Conservation (phyloP, 2,329 filamentous ascomycete genomes). For the Colletotrichum lindemuthianum region DNA sequence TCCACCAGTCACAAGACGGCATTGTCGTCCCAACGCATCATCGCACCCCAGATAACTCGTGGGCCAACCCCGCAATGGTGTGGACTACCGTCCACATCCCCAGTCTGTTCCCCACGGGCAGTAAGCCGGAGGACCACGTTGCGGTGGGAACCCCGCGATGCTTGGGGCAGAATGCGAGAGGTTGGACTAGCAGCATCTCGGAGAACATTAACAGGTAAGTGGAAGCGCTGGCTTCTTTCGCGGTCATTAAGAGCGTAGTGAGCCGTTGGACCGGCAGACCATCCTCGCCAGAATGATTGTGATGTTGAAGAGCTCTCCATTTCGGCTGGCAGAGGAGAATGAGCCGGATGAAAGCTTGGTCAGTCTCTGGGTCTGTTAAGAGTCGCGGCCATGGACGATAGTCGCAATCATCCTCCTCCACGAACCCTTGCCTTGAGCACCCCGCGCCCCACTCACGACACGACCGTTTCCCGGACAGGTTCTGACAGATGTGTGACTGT, state of each 20-base stretch:
- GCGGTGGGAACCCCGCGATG: conserved; percentile 28
- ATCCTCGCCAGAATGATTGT: too few species aligned
- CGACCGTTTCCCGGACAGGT: background rate
- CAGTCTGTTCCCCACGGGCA: conserved; percentile 25
- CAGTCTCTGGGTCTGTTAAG: too few species aligned
- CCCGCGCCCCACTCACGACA: too few species aligned
- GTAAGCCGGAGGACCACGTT: conserved; percentile 18
- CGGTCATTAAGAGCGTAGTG: background rate
- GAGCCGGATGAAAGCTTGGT: too few species aligned
- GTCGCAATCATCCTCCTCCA: too few species aligned
- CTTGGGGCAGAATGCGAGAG: background rate
- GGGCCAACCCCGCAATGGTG: conserved; percentile 1
- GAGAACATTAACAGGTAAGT: background rate
- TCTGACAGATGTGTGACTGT: background rate
- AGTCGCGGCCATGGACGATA: too few species aligned
- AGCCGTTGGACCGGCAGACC: too few species aligned
- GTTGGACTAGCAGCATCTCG: background rate
- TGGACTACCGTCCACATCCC: conserved; percentile 9
- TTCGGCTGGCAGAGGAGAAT: too few species aligned
- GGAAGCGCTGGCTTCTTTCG: background rate
- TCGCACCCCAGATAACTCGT: background rate
- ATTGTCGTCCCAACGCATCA: too few species aligned
- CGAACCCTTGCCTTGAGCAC: too few species aligned
- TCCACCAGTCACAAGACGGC: conserved; percentile 19
- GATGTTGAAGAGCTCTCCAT: too few species aligned